Percentiles rank a stretch among this genome's conserved stretches.
Evolutionary conservation across 139 green algal genomes (phyloP).

Genomic region (Pseudopediastrum boryanum): DNA sequence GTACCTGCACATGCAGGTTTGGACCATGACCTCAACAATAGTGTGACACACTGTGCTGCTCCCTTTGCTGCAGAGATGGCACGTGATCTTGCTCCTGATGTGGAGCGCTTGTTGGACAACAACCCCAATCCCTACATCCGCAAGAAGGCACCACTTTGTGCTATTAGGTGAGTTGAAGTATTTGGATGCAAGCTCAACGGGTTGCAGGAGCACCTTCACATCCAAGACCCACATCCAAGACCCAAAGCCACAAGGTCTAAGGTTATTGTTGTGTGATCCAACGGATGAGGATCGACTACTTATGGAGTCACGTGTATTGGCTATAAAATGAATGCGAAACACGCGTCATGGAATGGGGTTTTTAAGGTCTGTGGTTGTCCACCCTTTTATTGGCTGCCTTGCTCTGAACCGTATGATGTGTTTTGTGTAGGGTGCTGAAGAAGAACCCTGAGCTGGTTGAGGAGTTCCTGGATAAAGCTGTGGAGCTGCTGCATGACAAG

Average conservation of each 20-base stretch:
- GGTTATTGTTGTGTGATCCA: no score
- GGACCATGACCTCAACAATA: no score
- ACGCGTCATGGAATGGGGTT: no score
- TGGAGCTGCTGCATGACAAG: conserved; percentile 82
- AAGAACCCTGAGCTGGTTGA: conserved; percentile 96
- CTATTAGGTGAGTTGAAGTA: conserved; percentile 62
- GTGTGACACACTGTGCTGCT: not conserved
- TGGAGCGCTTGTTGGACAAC: conserved; percentile 83
- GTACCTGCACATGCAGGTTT: no score
- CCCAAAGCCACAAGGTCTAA: no score
- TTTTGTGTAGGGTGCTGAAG: conserved; percentile 85
- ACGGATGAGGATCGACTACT: no score
- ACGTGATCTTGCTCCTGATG: conserved; percentile 92
- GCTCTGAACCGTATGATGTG: no score
- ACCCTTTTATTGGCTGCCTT: no score
- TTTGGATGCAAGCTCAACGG: not conserved
- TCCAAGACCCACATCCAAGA: no score
- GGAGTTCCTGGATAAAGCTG: conserved; percentile 77
- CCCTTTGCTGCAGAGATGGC: conserved; percentile 87
- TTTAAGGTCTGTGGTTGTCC: no score
- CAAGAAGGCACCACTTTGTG: conserved; percentile 95
- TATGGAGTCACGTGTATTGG: no score
- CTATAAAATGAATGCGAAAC: no score
- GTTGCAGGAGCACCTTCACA: not conserved
- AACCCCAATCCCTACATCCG: conserved; percentile 83